phyloP scores from a whole-genome alignment of 192 early-diverging fungal genomes.

The Mortierella hygrophila region DNA sequence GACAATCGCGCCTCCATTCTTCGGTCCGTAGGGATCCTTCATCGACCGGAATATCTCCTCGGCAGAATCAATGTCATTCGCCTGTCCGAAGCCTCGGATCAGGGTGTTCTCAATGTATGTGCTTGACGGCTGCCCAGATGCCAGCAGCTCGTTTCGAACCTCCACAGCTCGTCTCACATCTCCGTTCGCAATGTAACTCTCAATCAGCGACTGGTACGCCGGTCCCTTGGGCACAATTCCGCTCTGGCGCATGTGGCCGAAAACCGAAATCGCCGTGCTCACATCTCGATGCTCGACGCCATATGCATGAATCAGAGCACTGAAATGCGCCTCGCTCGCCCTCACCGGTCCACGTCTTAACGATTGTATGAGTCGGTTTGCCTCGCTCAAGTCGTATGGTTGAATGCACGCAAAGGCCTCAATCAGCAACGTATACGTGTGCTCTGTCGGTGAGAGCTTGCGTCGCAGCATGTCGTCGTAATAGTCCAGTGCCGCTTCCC shows the following conservation, averaged over 20 bases:
- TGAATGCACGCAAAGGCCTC: slow-evolving; percentile 66
- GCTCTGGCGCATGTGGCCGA: slow-evolving; percentile 52
- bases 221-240: slow-evolving; percentile 60
- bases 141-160: slow-evolving; percentile 59
- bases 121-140: slow-evolving; percentile 53
- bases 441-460: slow-evolving; percentile 63
- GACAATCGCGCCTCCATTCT: slow-evolving; percentile 38
- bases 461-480: slow-evolving; percentile 58
- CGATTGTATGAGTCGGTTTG: slow-evolving; percentile 58
- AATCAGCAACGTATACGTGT: slow-evolving; percentile 69
- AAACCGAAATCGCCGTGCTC: slow-evolving; percentile 54
- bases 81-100: slow-evolving; percentile 68
- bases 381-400: slow-evolving; percentile 69
- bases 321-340: slow-evolving; percentile 65
- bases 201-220: slow-evolving; percentile 69
- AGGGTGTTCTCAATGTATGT: slow-evolving; percentile 71
- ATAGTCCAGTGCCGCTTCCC: slow-evolving; percentile 61
- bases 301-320: slow-evolving; percentile 68
- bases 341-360: slow-evolving; percentile 55
- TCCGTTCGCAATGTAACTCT: slow-evolving; percentile 61
- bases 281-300: slow-evolving; percentile 66
- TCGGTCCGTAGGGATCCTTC: slow-evolving; percentile 55
- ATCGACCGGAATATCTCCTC: slow-evolving; percentile 63
- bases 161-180: slow-evolving; percentile 57
- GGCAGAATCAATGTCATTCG: slow-evolving; percentile 54